Conservation (phyloP, 1,284 basidiomycete genomes). For the Pascua sp. region DNA sequence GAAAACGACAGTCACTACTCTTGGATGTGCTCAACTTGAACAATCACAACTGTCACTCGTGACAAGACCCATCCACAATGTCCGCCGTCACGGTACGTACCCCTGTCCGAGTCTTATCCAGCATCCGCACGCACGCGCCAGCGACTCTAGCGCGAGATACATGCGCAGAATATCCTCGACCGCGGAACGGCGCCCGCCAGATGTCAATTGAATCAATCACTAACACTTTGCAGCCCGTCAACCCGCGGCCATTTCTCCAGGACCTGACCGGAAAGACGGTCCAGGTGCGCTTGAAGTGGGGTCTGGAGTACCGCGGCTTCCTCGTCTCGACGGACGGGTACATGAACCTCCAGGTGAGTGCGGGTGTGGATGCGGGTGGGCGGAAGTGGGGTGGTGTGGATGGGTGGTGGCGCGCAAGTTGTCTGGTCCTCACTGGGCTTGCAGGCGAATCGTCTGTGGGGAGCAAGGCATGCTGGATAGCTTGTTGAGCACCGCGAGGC, state of each 20-base stretch:
- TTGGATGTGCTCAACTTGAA: too few relatives aligned
- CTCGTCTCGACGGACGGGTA: slow-evolving; percentile 97
- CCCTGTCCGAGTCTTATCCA: not conserved
- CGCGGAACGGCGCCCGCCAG: too few relatives aligned
- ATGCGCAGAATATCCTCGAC: too few relatives aligned
- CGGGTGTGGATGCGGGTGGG: not conserved
- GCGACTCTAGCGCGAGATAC: too few relatives aligned
- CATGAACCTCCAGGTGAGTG: slow-evolving; percentile 93
- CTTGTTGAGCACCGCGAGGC: too few relatives aligned
- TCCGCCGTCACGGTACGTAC: slow-evolving; percentile 26
- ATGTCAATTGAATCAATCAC: not conserved
- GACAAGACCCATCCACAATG: slow-evolving; percentile 20
- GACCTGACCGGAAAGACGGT: slow-evolving; percentile 97
- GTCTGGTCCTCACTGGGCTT: too few relatives aligned
- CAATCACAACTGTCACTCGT: not conserved
- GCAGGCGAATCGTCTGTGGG: not conserved
- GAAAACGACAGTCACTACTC: too few relatives aligned
- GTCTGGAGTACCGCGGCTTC: slow-evolving; percentile 98
- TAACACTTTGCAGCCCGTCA: slow-evolving; percentile 66
- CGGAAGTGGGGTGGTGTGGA: not conserved
- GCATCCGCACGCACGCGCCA: too few relatives aligned
- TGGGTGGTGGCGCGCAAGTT: not conserved
- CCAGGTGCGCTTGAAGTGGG: slow-evolving; percentile 95
- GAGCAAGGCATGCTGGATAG: too few relatives aligned
- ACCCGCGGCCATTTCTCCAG: slow-evolving; percentile 98